Evolutionary conservation across 352 stramenopile species (phyloP).

Genomic region (Thalassiosira hispida): DNA sequence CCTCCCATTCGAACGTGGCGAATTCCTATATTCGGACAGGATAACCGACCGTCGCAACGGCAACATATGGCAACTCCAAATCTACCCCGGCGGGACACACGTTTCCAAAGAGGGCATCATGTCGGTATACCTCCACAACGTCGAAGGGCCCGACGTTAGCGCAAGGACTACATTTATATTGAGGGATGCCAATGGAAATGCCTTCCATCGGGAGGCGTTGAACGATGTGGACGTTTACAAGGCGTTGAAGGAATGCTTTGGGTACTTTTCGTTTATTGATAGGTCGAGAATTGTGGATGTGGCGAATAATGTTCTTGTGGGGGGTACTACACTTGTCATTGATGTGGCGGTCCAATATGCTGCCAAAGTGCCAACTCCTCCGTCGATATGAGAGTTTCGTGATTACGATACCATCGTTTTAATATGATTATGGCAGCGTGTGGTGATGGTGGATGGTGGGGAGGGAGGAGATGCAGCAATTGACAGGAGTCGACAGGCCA

Average conservation of each 20-base stretch:
- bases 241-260: background rate
- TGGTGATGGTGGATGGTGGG: too few species aligned
- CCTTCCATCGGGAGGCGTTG: background rate
- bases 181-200: background rate
- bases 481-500: too few species aligned
- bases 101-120: background rate
- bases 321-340: background rate
- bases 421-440: too few species aligned
- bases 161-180: background rate
- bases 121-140: background rate
- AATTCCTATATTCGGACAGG: slow-evolving; percentile 5
- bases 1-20: background rate
- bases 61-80: slow-evolving; percentile 14
- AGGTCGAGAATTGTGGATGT: slow-evolving; percentile 8
- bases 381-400: too few species aligned
- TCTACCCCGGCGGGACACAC: slow-evolving; percentile 5
- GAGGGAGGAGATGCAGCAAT: too few species aligned
- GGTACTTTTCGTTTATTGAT: background rate
- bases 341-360: slow-evolving; percentile 4
- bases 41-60: background rate
- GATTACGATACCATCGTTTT: too few species aligned
- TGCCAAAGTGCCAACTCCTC: too few species aligned
- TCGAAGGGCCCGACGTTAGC: background rate
- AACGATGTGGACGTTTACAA: slow-evolving; percentile 1
- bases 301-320: background rate